These are phyloP conservation scores for Mycosphaerelloides madeirae DNA, from an alignment of 2,329 filamentous ascomycete genomes.

Conservation along the genomic window DNA sequence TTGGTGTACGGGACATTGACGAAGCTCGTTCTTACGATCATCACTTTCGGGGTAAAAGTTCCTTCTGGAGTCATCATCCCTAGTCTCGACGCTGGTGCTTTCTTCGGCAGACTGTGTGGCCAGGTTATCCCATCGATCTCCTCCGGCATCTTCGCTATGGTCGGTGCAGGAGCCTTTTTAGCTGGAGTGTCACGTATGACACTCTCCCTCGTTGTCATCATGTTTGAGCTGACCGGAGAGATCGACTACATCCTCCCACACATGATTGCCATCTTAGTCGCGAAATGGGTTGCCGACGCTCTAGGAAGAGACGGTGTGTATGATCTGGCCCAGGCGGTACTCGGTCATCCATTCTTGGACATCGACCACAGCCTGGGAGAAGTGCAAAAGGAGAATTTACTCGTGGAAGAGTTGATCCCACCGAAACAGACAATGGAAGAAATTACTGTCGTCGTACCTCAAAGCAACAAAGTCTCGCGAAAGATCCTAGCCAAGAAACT, in stretches of 20 bases:
- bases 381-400: constrained; percentile 36
- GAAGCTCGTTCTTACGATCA: constrained; percentile 53
- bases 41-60: constrained; percentile 58
- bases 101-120: constrained; percentile 54
- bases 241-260: constrained; percentile 52
- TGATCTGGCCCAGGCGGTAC: constrained; percentile 55
- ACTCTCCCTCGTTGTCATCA: constrained; percentile 55
- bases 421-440: constrained; percentile 53
- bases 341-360: constrained; percentile 57
- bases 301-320: constrained; percentile 53
- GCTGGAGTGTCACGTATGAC: constrained; percentile 58
- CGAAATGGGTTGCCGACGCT: constrained; percentile 56
- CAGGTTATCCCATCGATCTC: constrained; percentile 44
- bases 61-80: constrained; percentile 59
- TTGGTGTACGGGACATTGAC: constrained; percentile 50
- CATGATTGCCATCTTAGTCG: constrained; percentile 56
- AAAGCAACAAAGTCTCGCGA: constrained; percentile 41
- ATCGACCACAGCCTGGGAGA: constrained; percentile 45
- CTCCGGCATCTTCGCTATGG: constrained; percentile 58
- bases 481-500: constrained; percentile 44
- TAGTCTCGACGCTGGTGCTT: constrained; percentile 53
- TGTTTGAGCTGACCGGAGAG: constrained; percentile 59
- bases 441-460: constrained; percentile 49
- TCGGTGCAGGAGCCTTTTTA: constrained; percentile 55
- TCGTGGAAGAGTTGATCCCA: constrained; percentile 49